A percentile compares a stretch with the other conserved stretches of the same genome.
These are phyloP conservation scores for Colletotrichum eremochloae DNA, from an alignment of 2,329 filamentous ascomycete species.

Conservation along the genomic window DNA sequence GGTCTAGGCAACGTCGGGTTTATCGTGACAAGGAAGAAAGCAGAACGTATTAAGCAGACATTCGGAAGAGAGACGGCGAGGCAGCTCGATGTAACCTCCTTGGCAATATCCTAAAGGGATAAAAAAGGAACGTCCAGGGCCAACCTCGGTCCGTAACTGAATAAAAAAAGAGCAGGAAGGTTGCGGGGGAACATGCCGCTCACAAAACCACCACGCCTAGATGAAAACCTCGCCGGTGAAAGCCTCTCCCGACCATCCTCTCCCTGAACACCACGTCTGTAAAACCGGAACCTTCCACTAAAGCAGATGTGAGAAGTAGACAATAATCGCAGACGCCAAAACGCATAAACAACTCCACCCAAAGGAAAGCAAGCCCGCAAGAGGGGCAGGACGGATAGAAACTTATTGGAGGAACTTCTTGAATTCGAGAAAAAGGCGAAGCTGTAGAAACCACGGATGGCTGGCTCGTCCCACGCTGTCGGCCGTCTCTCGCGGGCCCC, in stretches of 20 bases:
- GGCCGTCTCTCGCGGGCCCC: constrained; percentile 18
- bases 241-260: neutral
- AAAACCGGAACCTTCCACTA: constrained; percentile 3
- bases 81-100: neutral
- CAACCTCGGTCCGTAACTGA: constrained; percentile 1
- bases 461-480: constrained; percentile 8
- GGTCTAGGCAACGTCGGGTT: constrained; percentile 8
- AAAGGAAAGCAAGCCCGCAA: constrained; percentile 3
- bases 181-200: constrained; percentile 14
- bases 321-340: constrained; percentile 18
- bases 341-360: neutral
- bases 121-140: constrained; percentile 25
- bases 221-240: neutral
- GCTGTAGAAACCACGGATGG: constrained; percentile 25
- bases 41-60: neutral
- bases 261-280: neutral
- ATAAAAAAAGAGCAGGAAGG: neutral
- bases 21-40: neutral
- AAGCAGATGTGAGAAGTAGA: neutral
- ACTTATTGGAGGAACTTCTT: constrained; percentile 35
- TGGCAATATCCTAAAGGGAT: neutral
- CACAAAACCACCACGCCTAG: neutral
- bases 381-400: neutral
- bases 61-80: neutral
- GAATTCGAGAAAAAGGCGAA: constrained; percentile 39